Evolutionary conservation across 345 rosid species (phyloP).

Genomic region (Mercurialis annua): DNA sequence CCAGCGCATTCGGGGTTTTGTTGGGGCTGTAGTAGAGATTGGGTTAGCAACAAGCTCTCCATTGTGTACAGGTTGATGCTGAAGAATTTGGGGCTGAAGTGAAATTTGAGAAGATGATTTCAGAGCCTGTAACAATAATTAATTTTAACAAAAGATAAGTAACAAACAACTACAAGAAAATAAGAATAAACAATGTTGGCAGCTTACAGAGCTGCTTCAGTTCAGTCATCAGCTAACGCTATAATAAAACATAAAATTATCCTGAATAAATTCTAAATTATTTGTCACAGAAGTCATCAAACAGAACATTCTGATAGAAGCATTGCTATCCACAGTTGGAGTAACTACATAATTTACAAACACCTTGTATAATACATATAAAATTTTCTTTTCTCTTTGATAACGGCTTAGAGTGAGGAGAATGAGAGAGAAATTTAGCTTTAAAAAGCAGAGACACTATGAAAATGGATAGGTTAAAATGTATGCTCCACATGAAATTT

Average conservation of each 20-base stretch:
- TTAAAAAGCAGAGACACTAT: neutral
- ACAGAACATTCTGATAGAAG: neutral
- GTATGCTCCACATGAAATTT: neutral
- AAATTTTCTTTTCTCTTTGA: neutral
- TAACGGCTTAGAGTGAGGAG: neutral
- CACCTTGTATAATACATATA: neutral
- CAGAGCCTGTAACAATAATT: conserved; percentile 28
- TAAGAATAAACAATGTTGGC: neutral
- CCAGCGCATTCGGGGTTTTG: conserved; percentile 90
- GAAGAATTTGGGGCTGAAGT: conserved; percentile 36
- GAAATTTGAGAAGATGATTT: conserved; percentile 28
- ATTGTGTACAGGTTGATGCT: conserved; percentile 32
- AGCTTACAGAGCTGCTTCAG: conserved; percentile 1
- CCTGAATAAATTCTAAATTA: neutral
- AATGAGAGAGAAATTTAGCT: neutral
- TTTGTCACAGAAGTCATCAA: neutral
- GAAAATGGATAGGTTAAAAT: neutral
- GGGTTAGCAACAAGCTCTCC: conserved; percentile 37
- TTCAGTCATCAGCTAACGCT: neutral
- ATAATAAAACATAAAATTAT: neutral
- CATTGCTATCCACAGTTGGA: neutral
- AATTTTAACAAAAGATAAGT: neutral
- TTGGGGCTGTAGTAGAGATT: conserved; percentile 31
- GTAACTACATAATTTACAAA: neutral
- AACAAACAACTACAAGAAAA: neutral